Evolutionary conservation across 495 filamentous ascomycete genomes (phyloP).

Genomic region (Neurospora sp.): DNA sequence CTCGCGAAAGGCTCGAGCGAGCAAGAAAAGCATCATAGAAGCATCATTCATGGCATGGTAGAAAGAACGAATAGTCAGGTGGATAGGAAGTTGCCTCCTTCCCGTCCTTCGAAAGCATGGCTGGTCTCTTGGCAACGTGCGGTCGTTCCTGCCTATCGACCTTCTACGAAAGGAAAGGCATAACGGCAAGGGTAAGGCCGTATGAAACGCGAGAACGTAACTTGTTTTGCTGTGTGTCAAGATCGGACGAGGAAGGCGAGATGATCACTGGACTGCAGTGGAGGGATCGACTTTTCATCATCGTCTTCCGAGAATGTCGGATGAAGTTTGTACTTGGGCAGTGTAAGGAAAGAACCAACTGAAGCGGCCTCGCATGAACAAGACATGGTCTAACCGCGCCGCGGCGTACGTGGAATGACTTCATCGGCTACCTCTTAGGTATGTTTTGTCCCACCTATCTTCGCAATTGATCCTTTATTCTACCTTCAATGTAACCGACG

Average conservation of each 20-base stretch:
- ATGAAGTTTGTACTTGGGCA: background rate
- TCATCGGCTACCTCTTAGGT: background rate
- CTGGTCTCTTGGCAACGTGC: background rate
- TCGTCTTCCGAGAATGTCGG: background rate
- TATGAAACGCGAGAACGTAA: background rate
- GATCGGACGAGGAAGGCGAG: background rate
- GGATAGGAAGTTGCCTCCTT: background rate
- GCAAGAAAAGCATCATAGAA: background rate
- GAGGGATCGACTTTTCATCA: background rate
- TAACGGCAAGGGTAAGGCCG: background rate
- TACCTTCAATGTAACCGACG: background rate
- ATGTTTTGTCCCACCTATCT: background rate
- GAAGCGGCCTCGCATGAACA: background rate
- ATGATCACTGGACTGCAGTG: background rate
- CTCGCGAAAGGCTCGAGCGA: background rate
- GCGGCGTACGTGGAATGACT: background rate
- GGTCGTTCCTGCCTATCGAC: background rate
- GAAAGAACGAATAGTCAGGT: background rate
- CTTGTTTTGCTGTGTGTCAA: background rate
- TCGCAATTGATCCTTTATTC: background rate
- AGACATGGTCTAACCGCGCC: background rate
- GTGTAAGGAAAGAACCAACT: background rate
- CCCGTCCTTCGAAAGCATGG: background rate
- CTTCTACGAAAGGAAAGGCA: background rate
- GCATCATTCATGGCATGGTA: background rate